phyloP scores from a whole-genome alignment of 2,329 filamentous ascomycete genomes.

The Trichoderma sp. region DNA sequence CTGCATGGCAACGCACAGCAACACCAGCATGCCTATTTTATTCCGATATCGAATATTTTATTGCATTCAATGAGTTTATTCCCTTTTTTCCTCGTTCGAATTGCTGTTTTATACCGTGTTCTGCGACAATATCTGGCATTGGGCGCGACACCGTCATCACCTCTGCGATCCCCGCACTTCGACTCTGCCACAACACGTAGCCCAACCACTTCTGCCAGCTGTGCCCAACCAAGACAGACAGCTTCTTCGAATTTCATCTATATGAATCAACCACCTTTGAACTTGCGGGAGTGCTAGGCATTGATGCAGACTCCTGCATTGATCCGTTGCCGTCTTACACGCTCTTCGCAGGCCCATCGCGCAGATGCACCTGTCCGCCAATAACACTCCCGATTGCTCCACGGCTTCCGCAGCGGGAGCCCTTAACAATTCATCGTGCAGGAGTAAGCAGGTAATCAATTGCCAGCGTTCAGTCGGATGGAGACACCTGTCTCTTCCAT shows the following conservation, averaged over 20 bases:
- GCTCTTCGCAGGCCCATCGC: neutral
- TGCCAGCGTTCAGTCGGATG: neutral
- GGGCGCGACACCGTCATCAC: conserved; percentile 17
- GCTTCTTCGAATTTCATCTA: neutral
- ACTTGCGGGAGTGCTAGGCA: neutral
- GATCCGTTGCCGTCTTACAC: conserved; percentile 1
- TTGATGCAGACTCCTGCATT: conserved; percentile 19
- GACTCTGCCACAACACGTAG: conserved; percentile 10
- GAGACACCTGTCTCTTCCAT: conserved; percentile 13
- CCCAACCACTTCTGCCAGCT: conserved; percentile 10
- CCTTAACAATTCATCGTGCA: conserved; percentile 17
- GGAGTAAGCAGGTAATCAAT: conserved; percentile 13
- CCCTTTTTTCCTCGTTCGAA: neutral
- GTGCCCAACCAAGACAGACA: conserved; percentile 19
- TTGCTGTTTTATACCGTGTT: conserved; percentile 2
- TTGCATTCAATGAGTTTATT: neutral
- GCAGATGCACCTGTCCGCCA: neutral
- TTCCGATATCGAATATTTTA: neutral
- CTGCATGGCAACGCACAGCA: neutral
- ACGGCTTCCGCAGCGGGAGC: neutral
- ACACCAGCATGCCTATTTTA: neutral
- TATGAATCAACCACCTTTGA: neutral
- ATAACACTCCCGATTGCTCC: conserved; percentile 7
- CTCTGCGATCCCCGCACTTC: conserved; percentile 21
- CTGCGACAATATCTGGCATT: neutral